phyloP scores from a whole-genome alignment of 225 moss, liverwort and hornwort genomes.

The Sphagnum contortum region DNA sequence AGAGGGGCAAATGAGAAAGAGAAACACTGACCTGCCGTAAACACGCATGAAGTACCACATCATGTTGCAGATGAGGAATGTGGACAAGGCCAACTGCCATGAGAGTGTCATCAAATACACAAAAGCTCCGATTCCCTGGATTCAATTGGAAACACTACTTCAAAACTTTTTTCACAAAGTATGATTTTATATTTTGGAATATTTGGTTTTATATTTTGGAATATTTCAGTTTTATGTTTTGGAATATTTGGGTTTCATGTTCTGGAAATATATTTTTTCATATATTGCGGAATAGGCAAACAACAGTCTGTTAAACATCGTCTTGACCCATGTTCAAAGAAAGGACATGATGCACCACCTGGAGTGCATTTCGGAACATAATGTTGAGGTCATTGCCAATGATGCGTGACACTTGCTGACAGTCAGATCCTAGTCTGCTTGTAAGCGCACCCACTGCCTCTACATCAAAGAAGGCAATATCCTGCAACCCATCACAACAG shows the following conservation, averaged over 20 bases:
- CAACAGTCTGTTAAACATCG: too few relatives aligned
- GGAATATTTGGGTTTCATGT: too few relatives aligned
- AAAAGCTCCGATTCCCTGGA: slow-evolving; percentile 82
- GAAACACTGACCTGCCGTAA: slow-evolving; percentile 67
- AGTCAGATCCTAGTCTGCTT: slow-evolving; percentile 94
- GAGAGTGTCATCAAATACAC: slow-evolving; percentile 79
- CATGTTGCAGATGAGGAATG: slow-evolving; percentile 64
- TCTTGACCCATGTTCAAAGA: too few relatives aligned
- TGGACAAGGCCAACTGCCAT: slow-evolving; percentile 88
- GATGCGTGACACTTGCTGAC: slow-evolving; percentile 94
- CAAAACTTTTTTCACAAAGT: too few relatives aligned
- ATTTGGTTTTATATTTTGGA: too few relatives aligned
- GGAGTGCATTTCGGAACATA: slow-evolving; percentile 93
- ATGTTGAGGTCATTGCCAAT: slow-evolving; percentile 97
- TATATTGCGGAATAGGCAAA: too few relatives aligned
- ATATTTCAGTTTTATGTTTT: too few relatives aligned
- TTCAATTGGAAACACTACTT: too few relatives aligned
- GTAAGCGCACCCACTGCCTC: slow-evolving; percentile 90
- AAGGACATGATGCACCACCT: slow-evolving; percentile 22
- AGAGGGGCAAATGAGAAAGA: background rate
- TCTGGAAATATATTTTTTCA: too few relatives aligned
- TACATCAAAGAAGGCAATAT: slow-evolving; percentile 88
- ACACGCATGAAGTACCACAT: slow-evolving; percentile 83
- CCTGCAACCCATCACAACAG: slow-evolving; percentile 25
- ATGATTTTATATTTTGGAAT: too few relatives aligned